phyloP scores from a whole-genome alignment of 1,284 basidiomycete genomes.

The Puccinia polysora region DNA sequence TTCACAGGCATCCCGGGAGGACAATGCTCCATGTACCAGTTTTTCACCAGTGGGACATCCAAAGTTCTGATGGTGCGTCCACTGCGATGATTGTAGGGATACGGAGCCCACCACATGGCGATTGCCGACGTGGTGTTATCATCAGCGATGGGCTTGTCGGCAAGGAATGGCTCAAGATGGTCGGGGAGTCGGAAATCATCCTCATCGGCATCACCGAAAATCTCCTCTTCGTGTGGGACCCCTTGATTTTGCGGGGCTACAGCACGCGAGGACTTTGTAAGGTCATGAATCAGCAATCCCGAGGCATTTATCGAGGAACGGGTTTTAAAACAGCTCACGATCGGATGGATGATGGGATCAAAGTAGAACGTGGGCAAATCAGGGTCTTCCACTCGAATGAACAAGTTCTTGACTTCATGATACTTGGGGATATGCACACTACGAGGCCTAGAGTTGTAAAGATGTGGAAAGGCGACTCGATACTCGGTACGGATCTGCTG shows the following conservation, averaged over 20 bases:
- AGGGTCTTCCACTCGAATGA: constrained; percentile 97
- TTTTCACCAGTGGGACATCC: constrained; percentile 92
- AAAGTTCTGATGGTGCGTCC: constrained; percentile 89
- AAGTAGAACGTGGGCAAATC: constrained; percentile 99
- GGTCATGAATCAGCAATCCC: constrained; percentile 44
- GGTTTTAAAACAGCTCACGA: constrained; percentile 54
- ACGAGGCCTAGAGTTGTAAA: constrained; percentile 96
- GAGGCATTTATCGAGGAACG: constrained; percentile 48
- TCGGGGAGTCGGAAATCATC: constrained; percentile 86
- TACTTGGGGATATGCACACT: constrained; percentile 84
- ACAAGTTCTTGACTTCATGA: constrained; percentile 93
- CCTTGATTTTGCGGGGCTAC: constrained; percentile 75
- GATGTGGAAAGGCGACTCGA: constrained; percentile 97
- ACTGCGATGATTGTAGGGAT: constrained; percentile 87
- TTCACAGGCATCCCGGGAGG: constrained; percentile 94
- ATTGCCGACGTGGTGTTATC: constrained; percentile 94
- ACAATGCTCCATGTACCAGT: constrained; percentile 92
- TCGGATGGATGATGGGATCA: constrained; percentile 80
- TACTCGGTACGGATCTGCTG: constrained; percentile 99
- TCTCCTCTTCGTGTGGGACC: constrained; percentile 79
- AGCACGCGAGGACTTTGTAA: constrained; percentile 72
- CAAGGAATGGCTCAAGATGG: constrained; percentile 74
- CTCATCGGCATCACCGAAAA: constrained; percentile 76
- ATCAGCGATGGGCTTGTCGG: constrained; percentile 68
- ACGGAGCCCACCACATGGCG: constrained; percentile 96